These are phyloP conservation scores for Davidsoniella virescens DNA, from an alignment of 2,329 filamentous ascomycete species.

Conservation along the genomic window DNA sequence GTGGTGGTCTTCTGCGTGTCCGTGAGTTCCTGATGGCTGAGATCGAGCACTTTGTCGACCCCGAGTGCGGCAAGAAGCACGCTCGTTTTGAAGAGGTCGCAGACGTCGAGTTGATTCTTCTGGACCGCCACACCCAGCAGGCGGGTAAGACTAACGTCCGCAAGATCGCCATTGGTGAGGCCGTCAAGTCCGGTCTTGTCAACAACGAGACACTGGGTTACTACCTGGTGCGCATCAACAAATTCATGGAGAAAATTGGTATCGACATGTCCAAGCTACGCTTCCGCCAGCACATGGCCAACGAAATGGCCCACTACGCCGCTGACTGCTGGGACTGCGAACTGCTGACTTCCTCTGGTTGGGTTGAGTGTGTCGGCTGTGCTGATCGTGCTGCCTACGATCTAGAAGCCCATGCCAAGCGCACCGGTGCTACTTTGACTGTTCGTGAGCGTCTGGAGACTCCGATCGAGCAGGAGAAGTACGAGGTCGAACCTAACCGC, in stretches of 20 bases:
- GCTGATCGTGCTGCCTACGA: conserved; percentile 94
- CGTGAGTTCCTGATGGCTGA: conserved; percentile 98
- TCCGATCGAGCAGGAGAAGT: conserved; percentile 71
- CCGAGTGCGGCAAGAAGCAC: conserved; percentile 88
- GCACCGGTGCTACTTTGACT: conserved; percentile 71
- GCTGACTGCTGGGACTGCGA: conserved; percentile 97
- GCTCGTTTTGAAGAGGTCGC: conserved; percentile 72
- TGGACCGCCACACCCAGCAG: conserved; percentile 74
- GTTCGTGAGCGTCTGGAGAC: conserved; percentile 69
- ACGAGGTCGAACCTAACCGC: conserved; percentile 74
- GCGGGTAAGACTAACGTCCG: conserved; percentile 64
- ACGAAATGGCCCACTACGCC: conserved; percentile 74
- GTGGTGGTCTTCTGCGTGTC: conserved; percentile 78
- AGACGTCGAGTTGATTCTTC: conserved; percentile 64
- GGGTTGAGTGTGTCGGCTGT: conserved; percentile 97
- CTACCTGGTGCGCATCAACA: conserved; percentile 84
- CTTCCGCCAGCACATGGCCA: conserved; percentile 89
- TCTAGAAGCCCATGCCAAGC: conserved; percentile 78
- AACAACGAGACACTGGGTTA: conserved; percentile 98
- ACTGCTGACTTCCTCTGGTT: conserved; percentile 77
- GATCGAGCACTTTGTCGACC: conserved; percentile 97
- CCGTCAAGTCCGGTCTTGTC: conserved; percentile 65
- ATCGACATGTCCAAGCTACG: conserved; percentile 76
- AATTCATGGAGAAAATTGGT: conserved; percentile 79
- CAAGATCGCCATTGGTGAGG: conserved; percentile 66